Evolutionary conservation across 1,284 basidiomycete genomes (phyloP).

Genomic region (Cutaneotrichosporon cutaneum): DNA sequence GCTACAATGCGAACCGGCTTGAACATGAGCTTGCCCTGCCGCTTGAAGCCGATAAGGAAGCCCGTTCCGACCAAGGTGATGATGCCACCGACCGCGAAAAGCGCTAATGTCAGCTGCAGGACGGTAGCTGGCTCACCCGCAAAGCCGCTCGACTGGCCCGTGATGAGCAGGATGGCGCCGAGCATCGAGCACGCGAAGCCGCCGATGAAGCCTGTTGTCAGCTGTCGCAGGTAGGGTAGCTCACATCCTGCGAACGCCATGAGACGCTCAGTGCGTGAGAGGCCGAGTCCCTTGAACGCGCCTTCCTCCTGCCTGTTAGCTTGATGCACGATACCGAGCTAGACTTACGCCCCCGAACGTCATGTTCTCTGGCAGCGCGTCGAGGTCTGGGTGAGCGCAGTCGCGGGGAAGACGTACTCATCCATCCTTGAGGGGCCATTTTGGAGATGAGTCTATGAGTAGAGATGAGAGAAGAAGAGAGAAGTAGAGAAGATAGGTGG

Average conservation of each 20-base stretch:
- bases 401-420: slow-evolving; percentile 28
- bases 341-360: slow-evolving; percentile 45
- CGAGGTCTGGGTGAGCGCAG: slow-evolving; percentile 17
- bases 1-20: slow-evolving; percentile 85
- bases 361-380: slow-evolving; percentile 10
- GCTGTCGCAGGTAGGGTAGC: slow-evolving; percentile 35
- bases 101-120: slow-evolving; percentile 56
- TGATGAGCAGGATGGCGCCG: slow-evolving; percentile 73
- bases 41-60: slow-evolving; percentile 79
- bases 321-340: no score
- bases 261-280: slow-evolving; percentile 73
- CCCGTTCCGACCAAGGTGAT: slow-evolving; percentile 83
- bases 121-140: slow-evolving; percentile 62
- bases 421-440: slow-evolving; percentile 28
- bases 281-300: slow-evolving; percentile 72
- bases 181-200: slow-evolving; percentile 72
- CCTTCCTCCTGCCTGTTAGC: slow-evolving; percentile 58
- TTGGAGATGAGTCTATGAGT: slow-evolving; percentile 4
- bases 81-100: slow-evolving; percentile 80
- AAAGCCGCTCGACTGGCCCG: slow-evolving; percentile 70
- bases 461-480: not conserved
- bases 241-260: slow-evolving; percentile 80
- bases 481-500: not conserved
- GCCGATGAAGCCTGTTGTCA: slow-evolving; percentile 56
- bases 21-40: slow-evolving; percentile 86